Base-by-base conservation (phyloP, 768 basidiomycete genomes). In the Leccinum disarticulatum region DNA sequence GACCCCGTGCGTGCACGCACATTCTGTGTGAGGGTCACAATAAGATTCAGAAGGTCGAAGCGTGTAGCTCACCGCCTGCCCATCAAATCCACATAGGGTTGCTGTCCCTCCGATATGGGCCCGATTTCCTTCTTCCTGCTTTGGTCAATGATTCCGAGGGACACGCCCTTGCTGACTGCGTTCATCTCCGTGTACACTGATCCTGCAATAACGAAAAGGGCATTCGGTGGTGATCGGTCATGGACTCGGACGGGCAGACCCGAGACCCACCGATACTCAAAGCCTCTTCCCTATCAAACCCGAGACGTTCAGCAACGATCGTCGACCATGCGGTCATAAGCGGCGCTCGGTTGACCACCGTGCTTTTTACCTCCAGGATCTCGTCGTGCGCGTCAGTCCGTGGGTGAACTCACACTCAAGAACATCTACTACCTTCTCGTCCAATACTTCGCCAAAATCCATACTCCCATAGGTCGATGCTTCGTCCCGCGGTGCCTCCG, bases 121-220 rank as follows among this genome's bases (percentile, higher is more conserved):
- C 88, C 87, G 61, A 79, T 78, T 31, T 81, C 82, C 60, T 77
- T 78, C 59, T 81, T 80, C 54, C 81, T 81, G 28, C 78, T 77
- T 63, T 80, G 72, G 54, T 87, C 79, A 67, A 87, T 87, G 56
- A 95, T 81, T 3, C 95, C 94, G 27, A 97, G 78, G 35, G 88
- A 87, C 25, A 93, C 80, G 11, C 93, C 95, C 71, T 94, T 96
- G 30, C 88, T 79, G 41, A 91, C 77, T 1, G 93, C 93, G 63
- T 95, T 96, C 83, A 96, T 84, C 70, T 96, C 93, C 10, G 95
- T 96, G 72, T 94, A 97, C 19, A 88, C 93, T 52, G 93, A 91
- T 5, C 95, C 95, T 94, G 63, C 33, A 36, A 58, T 13, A 38
- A 52, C 6, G 35, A 22, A n/a, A 46, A 52, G 41, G 36, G 48